These are phyloP conservation scores for Colletotrichum horii DNA, from an alignment of 2,329 filamentous ascomycete genomes.

Conservation along the genomic window DNA sequence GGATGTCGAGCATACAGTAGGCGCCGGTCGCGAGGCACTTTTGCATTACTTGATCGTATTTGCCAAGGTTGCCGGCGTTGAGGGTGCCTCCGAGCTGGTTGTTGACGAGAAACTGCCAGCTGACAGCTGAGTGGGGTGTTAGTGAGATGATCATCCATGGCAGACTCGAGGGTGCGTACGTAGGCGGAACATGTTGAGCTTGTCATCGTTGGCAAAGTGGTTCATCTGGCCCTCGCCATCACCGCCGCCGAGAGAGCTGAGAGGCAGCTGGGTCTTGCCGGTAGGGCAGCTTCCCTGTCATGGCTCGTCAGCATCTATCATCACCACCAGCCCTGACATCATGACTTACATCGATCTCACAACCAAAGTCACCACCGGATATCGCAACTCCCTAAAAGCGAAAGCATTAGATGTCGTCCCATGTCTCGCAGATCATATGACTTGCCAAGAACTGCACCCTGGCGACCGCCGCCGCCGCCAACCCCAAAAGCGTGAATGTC, in stretches of 20 bases:
- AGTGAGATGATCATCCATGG: not conserved
- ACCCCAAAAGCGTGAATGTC: constrained; percentile 10
- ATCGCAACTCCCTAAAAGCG: constrained; percentile 43
- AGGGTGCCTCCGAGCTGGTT: constrained; percentile 55
- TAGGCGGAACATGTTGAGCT: constrained; percentile 58
- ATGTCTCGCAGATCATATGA: not conserved
- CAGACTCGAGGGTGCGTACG: constrained; percentile 26
- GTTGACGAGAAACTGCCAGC: constrained; percentile 65
- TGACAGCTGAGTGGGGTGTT: constrained; percentile 43
- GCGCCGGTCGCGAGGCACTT: constrained; percentile 61
- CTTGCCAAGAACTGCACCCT: constrained; percentile 22
- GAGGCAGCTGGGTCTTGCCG: constrained; percentile 38
- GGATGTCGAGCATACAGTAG: constrained; percentile 63
- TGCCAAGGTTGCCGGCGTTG: constrained; percentile 49
- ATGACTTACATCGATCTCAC: constrained; percentile 44
- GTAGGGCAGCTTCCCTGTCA: constrained; percentile 43
- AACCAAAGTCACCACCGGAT: constrained; percentile 54
- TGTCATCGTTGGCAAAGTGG: constrained; percentile 57
- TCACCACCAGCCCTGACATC: not conserved
- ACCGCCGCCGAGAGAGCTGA: constrained; percentile 33
- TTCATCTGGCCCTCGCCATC: constrained; percentile 58
- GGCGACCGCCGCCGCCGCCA: constrained; percentile 9
- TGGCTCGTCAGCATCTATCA: not conserved
- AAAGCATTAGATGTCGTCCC: not conserved
- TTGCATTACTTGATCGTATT: constrained; percentile 62